These are phyloP conservation scores for Arabidopsis thaliana DNA, from an alignment of 345 rosid species.

Conservation along the genomic window TAIR10.1 NC_003075.7:13712001-13712500, in stretches of 20 bases:
- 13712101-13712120: neutral
- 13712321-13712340: neutral
- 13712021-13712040: neutral
- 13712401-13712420: neutral
- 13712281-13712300: constrained; percentile 19
- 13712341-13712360: constrained; percentile 23
- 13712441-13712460: constrained; percentile 46
- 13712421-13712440: constrained; percentile 14
- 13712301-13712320: neutral
- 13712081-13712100: constrained; percentile 10
- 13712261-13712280: constrained; percentile 21
- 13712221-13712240: constrained; percentile 39
- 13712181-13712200: constrained; percentile 34
- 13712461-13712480: constrained; percentile 85
- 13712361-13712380: constrained; percentile 2
- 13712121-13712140: neutral
- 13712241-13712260: constrained; percentile 28
- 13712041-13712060: neutral
- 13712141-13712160: constrained; percentile 28
- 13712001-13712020: neutral
- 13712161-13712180: constrained; percentile 22
- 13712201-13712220: constrained; percentile 37
- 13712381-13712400: constrained; percentile 15
- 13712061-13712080: neutral
- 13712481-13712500: constrained; percentile 80